Evolutionary conservation across 2,329 filamentous ascomycete species (phyloP), one percentile per base, ranked within the genome.

Genomic region (Penicillium verrucosum): DNA sequence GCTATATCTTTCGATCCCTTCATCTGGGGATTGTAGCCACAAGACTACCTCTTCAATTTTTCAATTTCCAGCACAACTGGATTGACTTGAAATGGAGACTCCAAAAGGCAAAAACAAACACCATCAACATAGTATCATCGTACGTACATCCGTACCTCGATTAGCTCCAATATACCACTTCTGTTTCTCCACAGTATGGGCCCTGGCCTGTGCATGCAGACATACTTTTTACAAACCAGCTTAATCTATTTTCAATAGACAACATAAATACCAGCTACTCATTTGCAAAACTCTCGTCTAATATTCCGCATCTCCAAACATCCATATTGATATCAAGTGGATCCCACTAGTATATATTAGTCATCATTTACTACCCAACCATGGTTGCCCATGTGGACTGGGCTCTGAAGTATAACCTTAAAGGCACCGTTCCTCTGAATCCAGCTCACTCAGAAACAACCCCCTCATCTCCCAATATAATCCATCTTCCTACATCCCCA

Each of bases 351-450:
- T 29, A 11, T 1, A 0, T 3, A 38, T 52, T 52, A 38, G 41
- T 52, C 50, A 52, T 25, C 50, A 32, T 16, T 30, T 40, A 32
- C 18, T 25, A 14, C 43, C 43, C 43, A 45, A 45, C 43, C 43
- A 46, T 23, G 43, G 43, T 23, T 51, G 2, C 41, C 32, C 6
- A 32, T 38, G 38, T 32, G 38, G 16, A 27, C 27, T 23, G 30
- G 23, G 7, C 42, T 42, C 11, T 29, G 38, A 55, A 44, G 14
- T 55, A 51, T 55, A 51, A 42, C 29, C 16, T 42, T 43, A 51
- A 37, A 38, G 5, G n/a, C 23, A 41, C 52, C 41, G 14, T 52
- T 12, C 14, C 14, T 37, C 23, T 29, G 29, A 43, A 23, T 30
- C 37, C 29, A 47, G 21, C 18, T 32, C 18, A 21, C 10, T 25